Base-by-base conservation (phyloP, 352 stramenopile species). In the Thalassiosira exigua region DNA sequence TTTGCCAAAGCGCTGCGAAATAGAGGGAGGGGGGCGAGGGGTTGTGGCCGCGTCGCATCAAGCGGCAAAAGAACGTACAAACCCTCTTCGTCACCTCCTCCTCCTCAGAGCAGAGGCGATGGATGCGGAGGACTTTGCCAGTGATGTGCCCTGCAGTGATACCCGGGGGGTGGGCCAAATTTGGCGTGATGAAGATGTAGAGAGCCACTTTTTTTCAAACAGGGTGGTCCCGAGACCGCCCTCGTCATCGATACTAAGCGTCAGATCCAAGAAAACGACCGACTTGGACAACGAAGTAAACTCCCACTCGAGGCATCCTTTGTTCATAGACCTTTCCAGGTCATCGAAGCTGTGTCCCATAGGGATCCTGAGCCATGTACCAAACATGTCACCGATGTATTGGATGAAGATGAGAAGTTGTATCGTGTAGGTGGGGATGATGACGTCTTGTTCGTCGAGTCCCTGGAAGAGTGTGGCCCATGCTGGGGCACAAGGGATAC, bases 111-210 rank as follows among this genome's bases (percentile, higher is more conserved):
- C 60, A 69, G 0, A 78, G 57, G 26, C 27, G 33, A 32, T 69
- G 58, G 39, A 74, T 48, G 0, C 68, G 42, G 32, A 72, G 48
- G 1, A 78, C 29, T 22, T 82, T 24, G 0, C 74, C 74, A 24
- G 59, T 42, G 1, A 86, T 54, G 7, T 81, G 30, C 0, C 73
- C 59, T 1, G 11, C 65, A 1, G 70, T 12, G 0, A 75, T 24
- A 17, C 69, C 70, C 9, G 69, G 74, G 19, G 74, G 52, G 44
- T 87, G 79, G 9, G 44, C 30, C 4, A 75, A 84, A 4, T 71
- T 41, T 12, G 74, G 59, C 32, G 79, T 74, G 0, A 84, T 66
- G 46, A 77, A 84, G 5, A 82, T 53, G 41, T 82, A 77, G 0
- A 86, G 57, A 24, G 60, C 67, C 42, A 84, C 44, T 17, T 36